phyloP scores from a whole-genome alignment of 495 filamentous ascomycete species.

The Astrothelium macrocarpum region DNA sequence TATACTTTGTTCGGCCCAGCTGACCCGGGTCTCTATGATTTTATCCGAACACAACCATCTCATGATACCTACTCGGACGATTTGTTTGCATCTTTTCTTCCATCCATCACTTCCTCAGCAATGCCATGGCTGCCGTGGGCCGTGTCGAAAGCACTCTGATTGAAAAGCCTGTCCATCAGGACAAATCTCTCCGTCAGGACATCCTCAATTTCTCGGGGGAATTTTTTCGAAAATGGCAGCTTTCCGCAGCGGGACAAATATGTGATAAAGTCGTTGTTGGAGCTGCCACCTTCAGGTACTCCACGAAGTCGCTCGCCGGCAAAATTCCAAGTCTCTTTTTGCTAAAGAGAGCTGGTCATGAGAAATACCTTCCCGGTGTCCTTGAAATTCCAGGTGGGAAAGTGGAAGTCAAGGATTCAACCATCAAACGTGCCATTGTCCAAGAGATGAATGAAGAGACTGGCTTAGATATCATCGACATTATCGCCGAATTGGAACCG shows the following conservation, averaged over 20 bases:
- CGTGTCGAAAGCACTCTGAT: not conserved
- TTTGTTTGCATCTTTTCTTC: no score
- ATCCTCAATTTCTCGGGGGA: not conserved
- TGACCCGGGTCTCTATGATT: no score
- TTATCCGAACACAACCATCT: no score
- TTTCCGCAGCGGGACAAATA: not conserved
- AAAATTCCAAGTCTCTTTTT: not conserved
- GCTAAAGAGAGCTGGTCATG: not conserved
- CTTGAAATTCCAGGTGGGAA: not conserved
- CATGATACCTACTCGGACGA: no score
- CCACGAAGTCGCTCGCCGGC: not conserved
- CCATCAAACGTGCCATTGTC: not conserved
- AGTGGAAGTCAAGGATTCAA: not conserved
- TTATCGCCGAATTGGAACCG: not conserved
- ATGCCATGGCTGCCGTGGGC: not conserved
- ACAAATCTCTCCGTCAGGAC: not conserved
- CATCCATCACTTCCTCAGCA: not conserved
- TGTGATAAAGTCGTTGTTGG: constrained; percentile 1
- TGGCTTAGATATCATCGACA: not conserved
- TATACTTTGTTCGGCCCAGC: no score
- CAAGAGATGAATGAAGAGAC: not conserved
- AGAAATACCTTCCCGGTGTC: not conserved
- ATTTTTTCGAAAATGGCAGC: not conserved
- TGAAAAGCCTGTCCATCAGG: no score
- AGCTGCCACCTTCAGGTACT: not conserved